phyloP scores from a whole-genome alignment of 208 protist species.

The Angomonas ambiguus region DNA sequence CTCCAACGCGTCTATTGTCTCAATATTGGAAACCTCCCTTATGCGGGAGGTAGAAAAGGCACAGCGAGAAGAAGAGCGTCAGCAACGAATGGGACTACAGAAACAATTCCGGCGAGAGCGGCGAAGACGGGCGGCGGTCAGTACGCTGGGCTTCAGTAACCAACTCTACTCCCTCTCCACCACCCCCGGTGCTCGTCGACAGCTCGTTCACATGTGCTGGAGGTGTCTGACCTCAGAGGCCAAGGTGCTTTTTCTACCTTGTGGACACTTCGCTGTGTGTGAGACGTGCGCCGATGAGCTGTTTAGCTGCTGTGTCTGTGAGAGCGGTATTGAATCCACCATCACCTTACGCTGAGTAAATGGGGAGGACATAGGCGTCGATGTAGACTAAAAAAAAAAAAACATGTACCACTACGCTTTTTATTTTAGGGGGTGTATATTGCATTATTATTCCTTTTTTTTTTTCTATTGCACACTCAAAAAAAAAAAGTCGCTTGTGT shows the following conservation, averaged over 20 bases:
- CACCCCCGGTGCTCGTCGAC: constrained; percentile 35
- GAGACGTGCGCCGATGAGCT: constrained; percentile 36
- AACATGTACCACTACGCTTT: not conserved
- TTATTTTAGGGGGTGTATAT: not conserved
- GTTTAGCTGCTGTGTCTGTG: constrained; percentile 55
- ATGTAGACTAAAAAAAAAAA: not conserved
- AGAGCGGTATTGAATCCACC: constrained; percentile 34
- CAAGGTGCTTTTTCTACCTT: constrained; percentile 51
- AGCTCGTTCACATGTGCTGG: constrained; percentile 73
- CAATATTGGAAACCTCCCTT: not conserved
- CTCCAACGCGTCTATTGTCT: not conserved
- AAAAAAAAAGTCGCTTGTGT: too few species aligned
- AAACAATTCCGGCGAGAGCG: constrained; percentile 17
- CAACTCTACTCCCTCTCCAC: constrained; percentile 41
- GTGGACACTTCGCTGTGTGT: constrained; percentile 66
- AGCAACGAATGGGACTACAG: constrained; percentile 2
- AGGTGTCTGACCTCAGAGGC: constrained; percentile 62
- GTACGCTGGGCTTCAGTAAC: constrained; percentile 33
- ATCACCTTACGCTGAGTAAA: constrained; percentile 21
- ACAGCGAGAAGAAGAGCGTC: constrained; percentile 1
- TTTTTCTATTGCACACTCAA: constrained; percentile 1
- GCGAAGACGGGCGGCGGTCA: constrained; percentile 23
- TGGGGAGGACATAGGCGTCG: not conserved
- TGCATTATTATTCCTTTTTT: not conserved
- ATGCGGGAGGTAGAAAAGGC: not conserved